phyloP scores from a whole-genome alignment of 768 basidiomycete species.

The Leccinum subtestaceum region DNA sequence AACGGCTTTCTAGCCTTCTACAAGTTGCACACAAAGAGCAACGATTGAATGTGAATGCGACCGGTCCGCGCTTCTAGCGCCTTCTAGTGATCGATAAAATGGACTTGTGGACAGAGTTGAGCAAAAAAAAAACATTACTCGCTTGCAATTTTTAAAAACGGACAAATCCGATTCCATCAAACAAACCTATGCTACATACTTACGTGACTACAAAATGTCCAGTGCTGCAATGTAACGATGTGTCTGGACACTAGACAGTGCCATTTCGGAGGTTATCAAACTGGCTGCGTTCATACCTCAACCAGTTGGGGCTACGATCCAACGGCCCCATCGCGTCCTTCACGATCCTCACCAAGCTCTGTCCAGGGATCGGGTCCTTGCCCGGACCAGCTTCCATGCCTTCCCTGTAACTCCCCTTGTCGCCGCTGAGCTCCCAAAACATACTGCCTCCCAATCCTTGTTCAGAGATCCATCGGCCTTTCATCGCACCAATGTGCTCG shows the following conservation, averaged over 20 bases:
- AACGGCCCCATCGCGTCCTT: slow-evolving; percentile 76
- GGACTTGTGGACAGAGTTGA: not conserved
- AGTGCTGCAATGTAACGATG: not conserved
- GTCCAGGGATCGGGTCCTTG: slow-evolving; percentile 69
- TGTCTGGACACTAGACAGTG: slow-evolving; percentile 38
- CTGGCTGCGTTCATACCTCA: slow-evolving; percentile 70
- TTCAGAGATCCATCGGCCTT: slow-evolving; percentile 77
- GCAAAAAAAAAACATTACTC: not conserved
- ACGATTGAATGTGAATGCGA: not conserved
- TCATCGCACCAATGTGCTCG: slow-evolving; percentile 63
- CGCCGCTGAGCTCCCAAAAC: slow-evolving; percentile 92
- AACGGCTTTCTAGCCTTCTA: slow-evolving; percentile 15
- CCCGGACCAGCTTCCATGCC: slow-evolving; percentile 74
- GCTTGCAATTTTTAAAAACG: not conserved
- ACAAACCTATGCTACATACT: slow-evolving; percentile 1
- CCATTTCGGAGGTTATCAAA: slow-evolving; percentile 79
- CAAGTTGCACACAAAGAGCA: slow-evolving; percentile 5
- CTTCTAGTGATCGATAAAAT: not conserved
- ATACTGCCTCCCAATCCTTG: slow-evolving; percentile 86
- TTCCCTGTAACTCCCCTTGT: slow-evolving; percentile 66
- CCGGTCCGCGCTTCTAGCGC: not conserved
- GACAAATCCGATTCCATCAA: not conserved
- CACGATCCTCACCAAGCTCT: slow-evolving; percentile 70
- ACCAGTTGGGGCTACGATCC: slow-evolving; percentile 76
- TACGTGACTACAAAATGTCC: not conserved